phyloP scores from a whole-genome alignment of 2,329 filamentous ascomycete species.

The Fusarium paranaense region DNA sequence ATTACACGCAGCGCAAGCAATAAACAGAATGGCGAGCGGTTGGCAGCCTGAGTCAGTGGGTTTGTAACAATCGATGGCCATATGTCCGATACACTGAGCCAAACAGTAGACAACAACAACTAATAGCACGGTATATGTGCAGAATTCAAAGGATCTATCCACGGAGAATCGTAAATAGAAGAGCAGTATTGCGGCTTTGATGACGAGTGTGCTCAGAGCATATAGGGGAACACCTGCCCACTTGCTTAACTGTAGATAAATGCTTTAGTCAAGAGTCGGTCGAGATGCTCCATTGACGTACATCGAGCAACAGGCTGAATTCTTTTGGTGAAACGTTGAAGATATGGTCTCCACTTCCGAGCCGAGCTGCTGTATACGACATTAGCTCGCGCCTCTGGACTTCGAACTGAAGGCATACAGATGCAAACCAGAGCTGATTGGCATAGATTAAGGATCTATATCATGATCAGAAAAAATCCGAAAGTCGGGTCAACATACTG shows the following conservation, averaged over 20 bases:
- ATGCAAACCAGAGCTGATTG: neutral
- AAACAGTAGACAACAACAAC: neutral
- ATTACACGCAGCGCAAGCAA: neutral
- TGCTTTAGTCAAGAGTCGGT: too few relatives aligned
- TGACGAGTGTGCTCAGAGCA: slow-evolving; percentile 31
- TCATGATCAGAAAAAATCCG: neutral
- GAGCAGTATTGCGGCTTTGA: slow-evolving; percentile 32
- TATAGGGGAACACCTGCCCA: slow-evolving; percentile 14
- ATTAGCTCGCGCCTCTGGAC: neutral
- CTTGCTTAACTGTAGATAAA: neutral
- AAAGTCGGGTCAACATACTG: neutral
- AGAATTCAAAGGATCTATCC: neutral
- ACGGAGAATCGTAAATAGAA: slow-evolving; percentile 37
- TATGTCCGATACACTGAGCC: neutral
- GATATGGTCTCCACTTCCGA: slow-evolving; percentile 7
- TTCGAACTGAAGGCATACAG: neutral
- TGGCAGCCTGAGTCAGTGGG: neutral
- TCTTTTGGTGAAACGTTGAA: neutral
- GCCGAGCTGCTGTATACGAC: slow-evolving; percentile 1
- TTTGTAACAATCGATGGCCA: neutral
- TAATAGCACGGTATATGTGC: neutral
- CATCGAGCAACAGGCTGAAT: neutral
- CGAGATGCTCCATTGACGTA: neutral
- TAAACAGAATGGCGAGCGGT: neutral
- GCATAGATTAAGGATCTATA: neutral